phyloP scores from a whole-genome alignment of 2,329 filamentous ascomycete genomes.

The Aspergillus terreus region DNA sequence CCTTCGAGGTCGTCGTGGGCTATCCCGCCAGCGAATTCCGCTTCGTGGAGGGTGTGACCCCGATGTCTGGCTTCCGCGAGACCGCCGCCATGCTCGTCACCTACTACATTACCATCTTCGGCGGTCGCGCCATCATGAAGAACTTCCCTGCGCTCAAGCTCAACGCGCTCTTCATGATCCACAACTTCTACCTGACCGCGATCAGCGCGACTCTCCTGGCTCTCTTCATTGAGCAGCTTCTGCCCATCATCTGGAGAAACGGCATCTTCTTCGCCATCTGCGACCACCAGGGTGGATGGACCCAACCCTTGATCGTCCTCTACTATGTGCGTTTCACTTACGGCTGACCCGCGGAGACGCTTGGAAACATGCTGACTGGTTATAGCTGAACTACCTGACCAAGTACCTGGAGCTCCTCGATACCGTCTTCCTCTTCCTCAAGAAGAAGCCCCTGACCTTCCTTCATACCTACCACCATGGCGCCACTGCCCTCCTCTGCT shows the following conservation, averaged over 20 bases:
- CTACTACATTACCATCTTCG: conserved; percentile 94
- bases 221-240: conserved; percentile 86
- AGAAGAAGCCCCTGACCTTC: conserved; percentile 99
- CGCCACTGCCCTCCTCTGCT: conserved; percentile 94
- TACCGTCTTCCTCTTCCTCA: conserved; percentile 94
- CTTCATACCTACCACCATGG: conserved; percentile 99
- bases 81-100: conserved; percentile 74
- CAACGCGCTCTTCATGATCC: conserved; percentile 84
- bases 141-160: conserved; percentile 80
- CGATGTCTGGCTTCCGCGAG: conserved; percentile 84
- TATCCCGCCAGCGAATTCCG: conserved; percentile 83
- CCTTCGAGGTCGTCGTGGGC: conserved; percentile 70
- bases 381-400: conserved; percentile 91
- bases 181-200: conserved; percentile 90
- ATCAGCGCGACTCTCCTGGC: conserved; percentile 77
- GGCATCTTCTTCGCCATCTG: conserved; percentile 92
- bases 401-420: conserved; percentile 96
- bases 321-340: conserved; percentile 75
- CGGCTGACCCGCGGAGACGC: not conserved
- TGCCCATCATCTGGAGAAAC: conserved; percentile 74
- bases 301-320: conserved; percentile 82
- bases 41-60: conserved; percentile 76
- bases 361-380: conserved; percentile 34
- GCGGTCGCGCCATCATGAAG: conserved; percentile 89
- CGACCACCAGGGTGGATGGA: conserved; percentile 75